Conservation (phyloP, 441 rosid species). For the Raphanus hybrid region DNA sequence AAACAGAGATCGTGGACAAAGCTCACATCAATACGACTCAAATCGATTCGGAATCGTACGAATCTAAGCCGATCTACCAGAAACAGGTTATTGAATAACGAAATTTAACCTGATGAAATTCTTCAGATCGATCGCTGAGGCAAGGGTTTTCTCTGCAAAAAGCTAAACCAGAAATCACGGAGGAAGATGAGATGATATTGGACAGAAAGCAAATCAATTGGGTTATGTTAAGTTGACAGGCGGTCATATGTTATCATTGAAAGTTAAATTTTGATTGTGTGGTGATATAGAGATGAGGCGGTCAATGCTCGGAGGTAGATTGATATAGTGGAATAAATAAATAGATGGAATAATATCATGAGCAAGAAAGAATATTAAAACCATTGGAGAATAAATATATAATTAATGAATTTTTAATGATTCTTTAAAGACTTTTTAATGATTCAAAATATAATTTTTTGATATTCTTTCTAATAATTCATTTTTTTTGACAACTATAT, state of each 20-base stretch:
- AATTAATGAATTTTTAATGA: too few relatives aligned
- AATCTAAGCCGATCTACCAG: constrained; percentile 41
- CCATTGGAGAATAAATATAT: background rate
- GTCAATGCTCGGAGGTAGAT: constrained; percentile 30
- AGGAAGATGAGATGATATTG: constrained; percentile 7
- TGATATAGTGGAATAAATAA: constrained; percentile 16
- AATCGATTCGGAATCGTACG: background rate
- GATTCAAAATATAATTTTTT: too few relatives aligned
- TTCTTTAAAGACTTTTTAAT: too few relatives aligned
- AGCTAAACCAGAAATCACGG: background rate
- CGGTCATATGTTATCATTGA: constrained; percentile 16
- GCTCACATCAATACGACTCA: background rate
- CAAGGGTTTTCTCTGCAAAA: constrained; percentile 29
- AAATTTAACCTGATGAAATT: constrained; percentile 21
- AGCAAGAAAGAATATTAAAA: background rate
- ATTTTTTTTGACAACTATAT: too few relatives aligned
- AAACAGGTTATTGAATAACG: background rate
- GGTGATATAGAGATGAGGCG: constrained; percentile 30
- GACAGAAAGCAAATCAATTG: constrained; percentile 53
- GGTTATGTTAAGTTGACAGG: background rate
- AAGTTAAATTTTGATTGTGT: constrained; percentile 26
- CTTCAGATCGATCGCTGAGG: constrained; percentile 46
- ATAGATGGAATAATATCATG: constrained; percentile 24
- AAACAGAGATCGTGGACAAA: too few relatives aligned
- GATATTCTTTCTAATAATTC: too few relatives aligned